Conservation (phyloP, 306 rosid species). For the Vicia faba region DNA sequence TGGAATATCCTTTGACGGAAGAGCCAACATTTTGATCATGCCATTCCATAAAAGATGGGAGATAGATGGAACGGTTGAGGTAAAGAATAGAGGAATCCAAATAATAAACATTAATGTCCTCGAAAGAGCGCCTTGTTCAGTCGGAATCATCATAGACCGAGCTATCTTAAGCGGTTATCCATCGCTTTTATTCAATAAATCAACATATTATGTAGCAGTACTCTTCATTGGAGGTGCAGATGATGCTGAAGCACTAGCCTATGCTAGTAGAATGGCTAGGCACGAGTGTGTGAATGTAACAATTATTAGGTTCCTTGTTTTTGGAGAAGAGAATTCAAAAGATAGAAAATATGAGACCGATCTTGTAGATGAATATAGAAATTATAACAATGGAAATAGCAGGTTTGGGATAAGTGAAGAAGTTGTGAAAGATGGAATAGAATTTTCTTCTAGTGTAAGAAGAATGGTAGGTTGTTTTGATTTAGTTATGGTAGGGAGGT, state of each 20-base stretch:
- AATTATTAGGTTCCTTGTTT: constrained; percentile 55
- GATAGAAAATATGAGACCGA: constrained; percentile 57
- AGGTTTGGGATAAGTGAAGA: constrained; percentile 62
- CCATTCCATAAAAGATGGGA: constrained; percentile 71
- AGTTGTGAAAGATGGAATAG: constrained; percentile 62
- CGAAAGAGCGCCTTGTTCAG: constrained; percentile 62
- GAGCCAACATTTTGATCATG: constrained; percentile 51
- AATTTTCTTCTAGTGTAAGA: constrained; percentile 42
- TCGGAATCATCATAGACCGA: constrained; percentile 65
- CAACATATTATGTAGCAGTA: constrained; percentile 47
- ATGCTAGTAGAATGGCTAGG: constrained; percentile 59
- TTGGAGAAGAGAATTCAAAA: constrained; percentile 60
- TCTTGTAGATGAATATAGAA: constrained; percentile 55
- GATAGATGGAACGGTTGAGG: constrained; percentile 56
- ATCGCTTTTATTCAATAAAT: constrained; percentile 32
- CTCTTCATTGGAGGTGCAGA: constrained; percentile 72
- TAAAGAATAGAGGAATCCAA: constrained; percentile 38
- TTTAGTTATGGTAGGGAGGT: constrained; percentile 60
- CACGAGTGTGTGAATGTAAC: constrained; percentile 53
- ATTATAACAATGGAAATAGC: constrained; percentile 44
- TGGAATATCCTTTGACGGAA: constrained; percentile 43
- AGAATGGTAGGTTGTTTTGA: constrained; percentile 63
- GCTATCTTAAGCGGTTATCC: constrained; percentile 39
- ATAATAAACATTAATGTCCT: constrained; percentile 52
- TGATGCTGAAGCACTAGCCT: constrained; percentile 71